Conservation (phyloP, 2,329 filamentous ascomycete genomes). For the Ascocoryne sarcoides region DNA sequence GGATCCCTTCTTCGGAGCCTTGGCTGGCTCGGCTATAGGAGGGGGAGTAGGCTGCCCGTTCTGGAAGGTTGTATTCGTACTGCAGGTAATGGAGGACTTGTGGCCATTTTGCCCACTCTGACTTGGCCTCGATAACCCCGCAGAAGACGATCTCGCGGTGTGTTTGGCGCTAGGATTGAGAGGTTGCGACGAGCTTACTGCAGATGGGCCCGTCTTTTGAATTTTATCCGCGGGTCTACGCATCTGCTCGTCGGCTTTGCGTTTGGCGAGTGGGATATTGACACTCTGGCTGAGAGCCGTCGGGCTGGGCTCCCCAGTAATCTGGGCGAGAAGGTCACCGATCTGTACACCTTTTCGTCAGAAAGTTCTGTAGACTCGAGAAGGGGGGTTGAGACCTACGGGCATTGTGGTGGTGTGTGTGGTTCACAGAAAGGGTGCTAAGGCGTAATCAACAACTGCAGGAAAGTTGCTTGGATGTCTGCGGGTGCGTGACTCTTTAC, state of each 20-base stretch:
- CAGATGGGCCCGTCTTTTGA: conserved; percentile 28
- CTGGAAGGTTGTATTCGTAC: conserved; percentile 8
- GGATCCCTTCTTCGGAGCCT: conserved; percentile 55
- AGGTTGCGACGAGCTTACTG: conserved; percentile 19
- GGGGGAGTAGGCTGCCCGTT: conserved; percentile 24
- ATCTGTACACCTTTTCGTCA: conserved; percentile 35
- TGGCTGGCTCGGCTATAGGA: conserved; percentile 7
- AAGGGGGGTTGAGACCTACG: conserved; percentile 12
- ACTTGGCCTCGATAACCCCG: conserved; percentile 1
- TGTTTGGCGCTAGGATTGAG: conserved; percentile 2
- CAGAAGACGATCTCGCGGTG: conserved; percentile 10
- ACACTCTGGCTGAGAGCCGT: conserved; percentile 20
- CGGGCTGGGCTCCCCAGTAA: conserved; percentile 42
- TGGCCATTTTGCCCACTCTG: background rate
- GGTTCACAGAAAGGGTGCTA: background rate
- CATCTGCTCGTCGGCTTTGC: conserved; percentile 48
- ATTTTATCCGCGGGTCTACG: conserved; percentile 35
- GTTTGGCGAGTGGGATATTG: conserved; percentile 35
- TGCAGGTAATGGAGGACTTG: background rate
- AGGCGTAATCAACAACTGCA: too few relatives aligned
- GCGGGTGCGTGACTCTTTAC: too few relatives aligned
- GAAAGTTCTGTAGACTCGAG: conserved; percentile 8
- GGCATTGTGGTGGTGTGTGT: conserved; percentile 17
- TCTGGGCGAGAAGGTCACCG: conserved; percentile 51
- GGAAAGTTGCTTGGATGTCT: too few relatives aligned